Conservation (phyloP, 345 rosid species). For the Aquilaria yunnanensis region DNA sequence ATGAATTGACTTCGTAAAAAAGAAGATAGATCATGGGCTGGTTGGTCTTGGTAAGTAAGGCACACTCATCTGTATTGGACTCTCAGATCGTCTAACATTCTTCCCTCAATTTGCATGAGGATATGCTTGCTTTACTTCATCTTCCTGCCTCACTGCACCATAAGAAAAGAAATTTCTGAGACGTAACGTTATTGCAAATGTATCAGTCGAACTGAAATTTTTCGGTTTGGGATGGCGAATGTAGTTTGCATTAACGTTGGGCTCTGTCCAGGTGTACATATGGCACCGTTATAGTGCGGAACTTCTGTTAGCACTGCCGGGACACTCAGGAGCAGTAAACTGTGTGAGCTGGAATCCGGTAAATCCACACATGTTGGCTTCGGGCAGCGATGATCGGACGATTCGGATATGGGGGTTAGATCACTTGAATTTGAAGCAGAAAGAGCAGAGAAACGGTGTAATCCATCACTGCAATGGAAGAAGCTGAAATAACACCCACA, state of each 20-base stretch:
- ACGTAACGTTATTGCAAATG: no score
- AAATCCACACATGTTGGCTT: conserved; percentile 65
- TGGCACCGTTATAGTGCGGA: conserved; percentile 61
- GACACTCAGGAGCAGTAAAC: conserved; percentile 67
- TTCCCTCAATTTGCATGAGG: no score
- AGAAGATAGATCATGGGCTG: no score
- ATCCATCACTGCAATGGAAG: conserved; percentile 26
- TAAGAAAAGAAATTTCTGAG: no score
- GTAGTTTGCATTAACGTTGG: background rate
- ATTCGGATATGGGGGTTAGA: conserved; percentile 72
- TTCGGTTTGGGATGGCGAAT: no score
- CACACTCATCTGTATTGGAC: no score
- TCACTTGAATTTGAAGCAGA: conserved; percentile 22
- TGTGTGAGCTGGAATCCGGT: conserved; percentile 75
- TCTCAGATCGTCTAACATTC: no score
- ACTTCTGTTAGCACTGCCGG: conserved; percentile 38
- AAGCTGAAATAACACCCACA: conserved; percentile 12
- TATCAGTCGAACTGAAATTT: no score
- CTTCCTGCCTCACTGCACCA: no score
- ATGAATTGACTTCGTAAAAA: no score
- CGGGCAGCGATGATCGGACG: conserved; percentile 66
- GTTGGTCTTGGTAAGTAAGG: no score
- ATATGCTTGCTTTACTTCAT: no score
- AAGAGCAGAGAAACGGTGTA: conserved; percentile 18
- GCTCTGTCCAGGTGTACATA: conserved; percentile 44